These are phyloP conservation scores for Thyridium curvatum DNA, from an alignment of 2,329 filamentous ascomycete genomes.

Conservation along the genomic window DNA sequence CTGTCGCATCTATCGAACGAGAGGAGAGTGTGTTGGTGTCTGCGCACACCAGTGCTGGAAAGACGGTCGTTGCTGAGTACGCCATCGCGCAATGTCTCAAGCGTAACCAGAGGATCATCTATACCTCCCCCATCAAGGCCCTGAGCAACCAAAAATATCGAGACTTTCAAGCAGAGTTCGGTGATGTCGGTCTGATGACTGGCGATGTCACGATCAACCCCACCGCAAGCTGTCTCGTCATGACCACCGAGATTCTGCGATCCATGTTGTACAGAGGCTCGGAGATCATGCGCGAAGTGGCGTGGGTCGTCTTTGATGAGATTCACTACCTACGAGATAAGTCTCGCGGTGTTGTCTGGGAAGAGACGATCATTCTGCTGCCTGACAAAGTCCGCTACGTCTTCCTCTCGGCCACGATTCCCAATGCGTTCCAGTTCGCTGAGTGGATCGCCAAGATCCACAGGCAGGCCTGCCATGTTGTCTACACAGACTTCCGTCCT, in stretches of 20 bases:
- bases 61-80: constrained; percentile 97
- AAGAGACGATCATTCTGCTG: constrained; percentile 96
- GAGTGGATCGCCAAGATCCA: constrained; percentile 99
- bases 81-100: constrained; percentile 96
- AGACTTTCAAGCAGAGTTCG: constrained; percentile 93
- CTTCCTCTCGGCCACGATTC: constrained; percentile 95
- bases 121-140: constrained; percentile 98
- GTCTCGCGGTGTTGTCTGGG: constrained; percentile 92
- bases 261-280: constrained; percentile 98
- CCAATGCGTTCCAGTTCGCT: constrained; percentile 97
- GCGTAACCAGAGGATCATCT: constrained; percentile 97
- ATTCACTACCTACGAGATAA: constrained; percentile 98
- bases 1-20: constrained; percentile 89
- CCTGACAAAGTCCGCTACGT: constrained; percentile 99
- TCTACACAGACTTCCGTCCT: constrained; percentile 97
- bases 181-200: constrained; percentile 96
- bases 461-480: constrained; percentile 94
- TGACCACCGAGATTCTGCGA: constrained; percentile 98
- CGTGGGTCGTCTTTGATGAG: constrained; percentile 97
- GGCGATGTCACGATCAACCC: constrained; percentile 99
- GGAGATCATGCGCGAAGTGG: constrained; percentile 98
- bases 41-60: constrained; percentile 94
- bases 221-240: constrained; percentile 93
- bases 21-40: constrained; percentile 96
- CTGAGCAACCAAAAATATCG: constrained; percentile 98